Conservation (phyloP, 768 basidiomycete genomes). For the Cytidiella melzeri region DNA sequence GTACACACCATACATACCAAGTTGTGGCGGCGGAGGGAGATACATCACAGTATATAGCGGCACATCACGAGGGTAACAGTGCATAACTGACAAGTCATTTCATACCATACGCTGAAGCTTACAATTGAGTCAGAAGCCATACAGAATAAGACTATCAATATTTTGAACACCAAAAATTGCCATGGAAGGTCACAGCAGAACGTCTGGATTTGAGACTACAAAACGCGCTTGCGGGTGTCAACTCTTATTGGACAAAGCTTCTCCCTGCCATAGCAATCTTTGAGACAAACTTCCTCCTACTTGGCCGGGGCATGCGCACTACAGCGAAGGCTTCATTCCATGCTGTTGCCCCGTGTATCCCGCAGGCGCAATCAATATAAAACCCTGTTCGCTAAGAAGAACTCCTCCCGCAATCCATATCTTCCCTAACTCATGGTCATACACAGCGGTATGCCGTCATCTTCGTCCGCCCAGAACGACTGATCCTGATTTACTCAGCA, state of each 20-base stretch:
- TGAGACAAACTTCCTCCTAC: conserved; percentile 25
- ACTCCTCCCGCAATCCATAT: no score
- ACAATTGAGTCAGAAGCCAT: no score
- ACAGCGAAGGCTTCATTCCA: no score
- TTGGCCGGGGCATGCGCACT: conserved; percentile 3
- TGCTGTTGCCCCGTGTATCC: no score
- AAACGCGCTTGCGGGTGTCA: background rate
- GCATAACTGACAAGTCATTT: background rate
- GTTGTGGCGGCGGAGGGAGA: background rate
- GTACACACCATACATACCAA: background rate
- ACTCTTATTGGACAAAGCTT: conserved; percentile 4
- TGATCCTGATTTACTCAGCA: no score
- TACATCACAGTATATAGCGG: background rate
- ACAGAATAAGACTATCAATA: background rate
- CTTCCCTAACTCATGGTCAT: no score
- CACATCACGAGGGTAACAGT: background rate
- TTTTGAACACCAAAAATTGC: background rate
- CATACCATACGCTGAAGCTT: background rate
- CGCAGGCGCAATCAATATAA: no score
- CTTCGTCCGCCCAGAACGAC: no score
- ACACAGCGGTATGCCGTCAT: no score
- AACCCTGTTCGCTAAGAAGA: no score
- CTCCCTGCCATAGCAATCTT: conserved; percentile 24
- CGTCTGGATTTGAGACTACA: background rate
- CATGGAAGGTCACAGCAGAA: background rate